Conservation (phyloP, 441 rosid genomes). For the Arabidopsis lyrata region DNA sequence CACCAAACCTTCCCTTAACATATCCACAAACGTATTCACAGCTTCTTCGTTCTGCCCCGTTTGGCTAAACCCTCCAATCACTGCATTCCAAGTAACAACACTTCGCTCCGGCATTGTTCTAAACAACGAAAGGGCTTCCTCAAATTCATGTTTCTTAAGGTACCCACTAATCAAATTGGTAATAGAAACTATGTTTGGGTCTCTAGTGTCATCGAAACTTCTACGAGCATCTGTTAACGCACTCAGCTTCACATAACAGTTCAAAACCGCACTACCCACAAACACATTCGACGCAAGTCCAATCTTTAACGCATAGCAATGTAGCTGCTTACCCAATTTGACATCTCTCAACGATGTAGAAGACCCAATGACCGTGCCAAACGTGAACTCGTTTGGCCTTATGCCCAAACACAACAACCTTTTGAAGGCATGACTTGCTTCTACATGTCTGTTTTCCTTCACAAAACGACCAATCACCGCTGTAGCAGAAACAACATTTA, state of each 20-base stretch:
- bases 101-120: slow-evolving; percentile 67
- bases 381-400: slow-evolving; percentile 78
- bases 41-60: slow-evolving; percentile 79
- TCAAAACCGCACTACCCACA: slow-evolving; percentile 72
- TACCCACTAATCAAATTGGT: slow-evolving; percentile 70
- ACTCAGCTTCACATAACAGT: slow-evolving; percentile 67
- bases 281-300: slow-evolving; percentile 72
- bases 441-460: slow-evolving; percentile 51
- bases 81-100: slow-evolving; percentile 79
- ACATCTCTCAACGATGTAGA: slow-evolving; percentile 55
- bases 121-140: slow-evolving; percentile 59
- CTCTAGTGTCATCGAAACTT: slow-evolving; percentile 62
- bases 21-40: slow-evolving; percentile 63
- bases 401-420: slow-evolving; percentile 56
- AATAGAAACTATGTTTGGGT: slow-evolving; percentile 74
- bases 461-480: slow-evolving; percentile 56
- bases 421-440: slow-evolving; percentile 60
- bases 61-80: slow-evolving; percentile 81
- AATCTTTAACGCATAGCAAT: slow-evolving; percentile 62
- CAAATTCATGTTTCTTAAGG: slow-evolving; percentile 54
- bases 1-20: slow-evolving; percentile 69
- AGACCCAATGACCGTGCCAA: slow-evolving; percentile 64
- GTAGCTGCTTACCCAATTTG: slow-evolving; percentile 63
- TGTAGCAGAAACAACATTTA: slow-evolving; percentile 60
- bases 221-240: slow-evolving; percentile 57